Evolutionary conservation across 2,329 filamentous ascomycete species (phyloP), one percentile per base, ranked within the genome.

Genomic region (Sarocladium kiliense): DNA sequence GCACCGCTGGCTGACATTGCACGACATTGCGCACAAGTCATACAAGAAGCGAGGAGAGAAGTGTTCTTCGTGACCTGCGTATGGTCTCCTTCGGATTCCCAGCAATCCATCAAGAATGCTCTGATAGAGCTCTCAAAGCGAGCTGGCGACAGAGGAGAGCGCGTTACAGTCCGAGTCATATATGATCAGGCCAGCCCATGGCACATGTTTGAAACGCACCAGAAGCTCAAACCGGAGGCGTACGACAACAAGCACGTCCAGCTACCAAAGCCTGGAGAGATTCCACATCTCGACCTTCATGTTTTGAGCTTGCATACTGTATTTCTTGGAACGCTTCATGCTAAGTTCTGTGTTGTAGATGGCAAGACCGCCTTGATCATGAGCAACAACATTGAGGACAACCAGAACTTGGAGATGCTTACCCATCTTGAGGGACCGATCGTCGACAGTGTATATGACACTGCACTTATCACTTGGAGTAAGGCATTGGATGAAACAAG

Each of bases 351-450:
- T 76, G 74, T 92, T 1, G 82, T 92, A 1, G 89, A 93, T 66
- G 78, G 88, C 6, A 82, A 80, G 58, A 75, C 87, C n/a, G 88
- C 81, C 0, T 73, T 89, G 1, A 66, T 92, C 1, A 86, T 88
- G 69, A 91, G 87, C 71, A 91, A 91, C 66, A 93, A 92, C 63
- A 87, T 92, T 51, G 77, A 84, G 67, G 84, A 90, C 59, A 92
- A 91, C 54, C 86, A 89, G 61, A 93, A 93, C 60, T 58, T 91
- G 55, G 89, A 93, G 68, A 91, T 93, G 88, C 85, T 90, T 80
- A 77, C 81, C 2, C 87, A 89, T 55, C 66, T 91, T 0, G 87
- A 92, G 69, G 89, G 89, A 0, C 82, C 87, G 0, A 88, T 92
- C 56, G 88, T 92, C 0, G 86, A 91, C 62, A 82, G 83, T 1